Base-by-base conservation (phyloP, 805 yeast species). In the Barnettozyma sp. region DNA sequence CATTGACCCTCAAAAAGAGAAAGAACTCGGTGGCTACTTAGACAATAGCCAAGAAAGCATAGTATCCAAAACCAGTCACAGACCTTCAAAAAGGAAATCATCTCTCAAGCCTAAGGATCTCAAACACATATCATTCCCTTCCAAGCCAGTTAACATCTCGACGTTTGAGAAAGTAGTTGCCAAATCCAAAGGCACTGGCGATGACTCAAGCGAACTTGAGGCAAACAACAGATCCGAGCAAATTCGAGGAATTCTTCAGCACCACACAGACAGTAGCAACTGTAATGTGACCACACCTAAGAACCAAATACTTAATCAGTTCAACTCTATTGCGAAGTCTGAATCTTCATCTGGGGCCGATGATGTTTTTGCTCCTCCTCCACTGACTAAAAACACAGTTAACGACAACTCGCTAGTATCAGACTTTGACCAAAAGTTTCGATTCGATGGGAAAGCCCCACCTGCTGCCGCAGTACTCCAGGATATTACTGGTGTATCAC, bases 201-300 rank as follows among this genome's bases (percentile, higher is more conserved):
- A 18, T 2, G 9, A 13, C 13, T 31, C 17, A 5, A 9, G 26
- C 5, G 34, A 30, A 1, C 26, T 41, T 14, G 20, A 39, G 3
- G 25, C 42, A 4, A 34, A 41, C 25, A 30, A 29, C n/a, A 30
- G 33, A n/a, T n/a, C n/a, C n/a, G n/a, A n/a, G n/a, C n/a, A n/a
- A n/a, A n/a, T n/a, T n/a, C n/a, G n/a, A n/a, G n/a, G n/a, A n/a
- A n/a, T n/a, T n/a, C n/a, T n/a, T n/a, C n/a, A n/a, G n/a, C n/a
- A n/a, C n/a, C n/a, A n/a, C n/a, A n/a, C n/a, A n/a, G n/a, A n/a
- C n/a, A n/a, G n/a, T n/a, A n/a, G 34, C 16, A 46, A 42, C 24
- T 48, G 49, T 36, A 43, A 39, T 9, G 50, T 44, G 38, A 40
- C 45, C 34, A 49, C 53, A 7, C 53, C 55, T 17, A 30, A 37